Percentiles rank a stretch among this genome's conserved stretches.
phyloP scores from a whole-genome alignment of 1,284 basidiomycete species.

The Cerioporus squamosus region DNA sequence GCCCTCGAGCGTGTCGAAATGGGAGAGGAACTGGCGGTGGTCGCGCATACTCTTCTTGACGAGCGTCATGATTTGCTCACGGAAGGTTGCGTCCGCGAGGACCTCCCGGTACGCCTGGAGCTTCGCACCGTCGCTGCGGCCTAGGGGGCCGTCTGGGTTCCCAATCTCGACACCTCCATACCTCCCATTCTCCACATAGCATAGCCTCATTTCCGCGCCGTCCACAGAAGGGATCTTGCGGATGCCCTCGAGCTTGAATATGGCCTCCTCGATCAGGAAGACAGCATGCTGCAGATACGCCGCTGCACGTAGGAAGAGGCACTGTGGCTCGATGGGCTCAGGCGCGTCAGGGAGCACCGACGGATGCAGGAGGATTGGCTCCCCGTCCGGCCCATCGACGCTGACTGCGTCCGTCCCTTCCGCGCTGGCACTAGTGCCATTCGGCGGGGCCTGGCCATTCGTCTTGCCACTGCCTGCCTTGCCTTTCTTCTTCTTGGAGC shows the following conservation, averaged over 20 bases:
- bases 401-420: constrained; percentile 41
- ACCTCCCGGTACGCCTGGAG: constrained; percentile 61
- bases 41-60: constrained; percentile 77
- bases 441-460: constrained; percentile 66
- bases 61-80: constrained; percentile 59
- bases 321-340: constrained; percentile 78
- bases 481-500: constrained; percentile 55
- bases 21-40: constrained; percentile 77
- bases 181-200: constrained; percentile 68
- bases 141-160: constrained; percentile 75
- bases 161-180: constrained; percentile 81
- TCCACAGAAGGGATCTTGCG: constrained; percentile 58
- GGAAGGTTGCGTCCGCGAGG: constrained; percentile 55
- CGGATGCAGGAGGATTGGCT: constrained; percentile 59
- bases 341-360: constrained; percentile 75
- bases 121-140: constrained; percentile 60
- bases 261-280: constrained; percentile 68
- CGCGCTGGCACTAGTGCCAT: constrained; percentile 54
- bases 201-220: constrained; percentile 73
- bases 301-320: constrained; percentile 80
- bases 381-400: constrained; percentile 54
- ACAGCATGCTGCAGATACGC: constrained; percentile 79
- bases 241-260: constrained; percentile 71
- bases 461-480: constrained; percentile 44
- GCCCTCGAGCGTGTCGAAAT: constrained; percentile 75